Conservation (phyloP, 2,329 filamentous ascomycete genomes). For the Colletotrichum tofieldiae region DNA sequence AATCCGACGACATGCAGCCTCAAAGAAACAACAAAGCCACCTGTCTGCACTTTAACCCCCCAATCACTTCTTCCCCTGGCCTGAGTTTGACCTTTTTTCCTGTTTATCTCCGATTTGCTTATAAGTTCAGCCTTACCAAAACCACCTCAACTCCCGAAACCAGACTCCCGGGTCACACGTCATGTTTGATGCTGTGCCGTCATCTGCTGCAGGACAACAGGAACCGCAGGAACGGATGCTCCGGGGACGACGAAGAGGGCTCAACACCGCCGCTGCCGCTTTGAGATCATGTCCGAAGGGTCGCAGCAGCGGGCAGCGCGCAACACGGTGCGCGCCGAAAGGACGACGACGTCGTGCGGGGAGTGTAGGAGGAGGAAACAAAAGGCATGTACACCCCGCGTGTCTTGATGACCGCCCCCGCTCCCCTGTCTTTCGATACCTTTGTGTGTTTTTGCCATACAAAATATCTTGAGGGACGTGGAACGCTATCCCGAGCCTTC, state of each 20-base stretch:
- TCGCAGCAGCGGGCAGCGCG: slow-evolving; percentile 48
- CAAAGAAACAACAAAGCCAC: slow-evolving; percentile 30
- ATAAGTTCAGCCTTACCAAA: slow-evolving; percentile 38
- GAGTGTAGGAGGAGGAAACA: slow-evolving; percentile 69
- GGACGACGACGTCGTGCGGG: slow-evolving; percentile 62
- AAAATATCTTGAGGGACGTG: not conserved
- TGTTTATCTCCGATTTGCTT: slow-evolving; percentile 21
- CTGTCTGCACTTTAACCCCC: slow-evolving; percentile 15
- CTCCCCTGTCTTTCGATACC: not conserved
- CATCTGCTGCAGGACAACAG: slow-evolving; percentile 1
- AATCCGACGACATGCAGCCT: slow-evolving; percentile 31
- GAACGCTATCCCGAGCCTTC: too few species aligned
- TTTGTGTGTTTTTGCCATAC: not conserved
- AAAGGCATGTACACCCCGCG: slow-evolving; percentile 56
- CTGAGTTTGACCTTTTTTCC: not conserved
- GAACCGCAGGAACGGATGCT: slow-evolving; percentile 18
- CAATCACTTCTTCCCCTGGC: not conserved
- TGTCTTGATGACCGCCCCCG: not conserved
- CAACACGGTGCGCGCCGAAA: slow-evolving; percentile 49
- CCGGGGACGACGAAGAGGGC: slow-evolving; percentile 13
- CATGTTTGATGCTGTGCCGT: slow-evolving; percentile 16
- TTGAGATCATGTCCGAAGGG: slow-evolving; percentile 53
- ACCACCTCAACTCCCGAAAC: not conserved
- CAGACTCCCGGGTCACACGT: slow-evolving; percentile 15
- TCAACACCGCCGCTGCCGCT: slow-evolving; percentile 10